Evolutionary conservation across 108 stramenopile species (phyloP), one percentile per base, ranked within the genome.

Genomic region (Fragilariopsis cylindrus): DNA sequence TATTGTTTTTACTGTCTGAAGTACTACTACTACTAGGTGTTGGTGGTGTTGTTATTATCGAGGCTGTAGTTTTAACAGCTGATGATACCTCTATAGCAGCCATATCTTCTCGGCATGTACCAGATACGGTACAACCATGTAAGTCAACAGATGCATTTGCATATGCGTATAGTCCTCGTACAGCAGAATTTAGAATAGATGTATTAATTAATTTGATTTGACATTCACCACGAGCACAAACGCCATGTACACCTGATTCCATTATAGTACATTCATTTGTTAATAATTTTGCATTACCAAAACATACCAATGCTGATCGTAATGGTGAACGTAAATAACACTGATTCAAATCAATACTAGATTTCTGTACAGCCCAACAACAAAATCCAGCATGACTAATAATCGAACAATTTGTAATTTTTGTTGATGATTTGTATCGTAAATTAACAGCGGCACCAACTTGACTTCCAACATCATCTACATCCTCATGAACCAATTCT

Each of bases 391-490:
- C 74, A 15, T 47, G 40, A 18, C 65, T 68, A 44, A 5, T 7
- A 12, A 80, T 57, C 1, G 19, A 42, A 13, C 57, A 69, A 47
- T 64, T 15, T 6, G 11, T 6, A 4, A 72, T 48, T 8, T 2
- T 4, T 4, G 56, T 48, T 0, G n/a, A 66, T 7, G 70, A 42
- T 54, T 80, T 80, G 69, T 66, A 71, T 41, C 79, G 69, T 39
- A 80, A 44, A 58, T 80, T 74, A 69, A 80, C 65, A 45, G 74
- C 70, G 15, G 79, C 79, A 11, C 79, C 79, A 44, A 80, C 74
- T 63, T 77, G 40, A 41, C 66, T 49, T 42, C 60, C 63, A 69
- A 62, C 72, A 49, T 58, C 57, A 41, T 57, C 44, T 13, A 65
- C 48, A n/a, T 80, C 70, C 13, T 66, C 68, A 48, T 74, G 74